Conservation (phyloP, 257 asterid genomes). For the Avicennia marina region DNA sequence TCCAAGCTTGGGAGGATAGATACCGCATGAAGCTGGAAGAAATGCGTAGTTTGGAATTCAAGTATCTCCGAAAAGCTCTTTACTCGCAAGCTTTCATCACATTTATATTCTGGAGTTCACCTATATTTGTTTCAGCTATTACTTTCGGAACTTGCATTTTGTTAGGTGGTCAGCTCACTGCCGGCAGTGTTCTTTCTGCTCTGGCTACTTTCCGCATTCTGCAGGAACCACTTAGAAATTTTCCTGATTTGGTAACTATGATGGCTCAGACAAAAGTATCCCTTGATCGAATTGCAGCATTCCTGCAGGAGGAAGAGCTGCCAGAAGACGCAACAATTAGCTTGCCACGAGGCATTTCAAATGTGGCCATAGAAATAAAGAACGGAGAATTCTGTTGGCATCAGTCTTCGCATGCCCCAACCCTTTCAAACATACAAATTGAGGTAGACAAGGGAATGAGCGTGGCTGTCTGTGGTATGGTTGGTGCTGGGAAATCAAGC, state of each 20-base stretch:
- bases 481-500: constrained; percentile 60
- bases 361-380: constrained; percentile 39
- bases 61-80: constrained; percentile 43
- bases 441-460: constrained; percentile 46
- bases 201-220: constrained; percentile 53
- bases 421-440: constrained; percentile 31
- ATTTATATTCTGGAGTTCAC: constrained; percentile 52
- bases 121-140: constrained; percentile 43
- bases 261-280: constrained; percentile 58
- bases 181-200: constrained; percentile 57
- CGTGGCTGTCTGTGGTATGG: constrained; percentile 54
- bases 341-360: constrained; percentile 34
- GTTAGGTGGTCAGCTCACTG: constrained; percentile 46
- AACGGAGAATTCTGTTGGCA: constrained; percentile 50
- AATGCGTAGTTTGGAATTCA: constrained; percentile 36
- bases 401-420: constrained; percentile 24
- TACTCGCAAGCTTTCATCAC: constrained; percentile 50
- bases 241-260: constrained; percentile 50
- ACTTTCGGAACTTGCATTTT: constrained; percentile 46
- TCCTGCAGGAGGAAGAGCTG: constrained; percentile 43
- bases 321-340: constrained; percentile 38
- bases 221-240: constrained; percentile 50
- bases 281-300: constrained; percentile 42
- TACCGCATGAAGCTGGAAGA: constrained; percentile 38
- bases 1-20: constrained; percentile 59